phyloP scores from a whole-genome alignment of 805 yeast species.

The Monosporozyma servazzii region DNA sequence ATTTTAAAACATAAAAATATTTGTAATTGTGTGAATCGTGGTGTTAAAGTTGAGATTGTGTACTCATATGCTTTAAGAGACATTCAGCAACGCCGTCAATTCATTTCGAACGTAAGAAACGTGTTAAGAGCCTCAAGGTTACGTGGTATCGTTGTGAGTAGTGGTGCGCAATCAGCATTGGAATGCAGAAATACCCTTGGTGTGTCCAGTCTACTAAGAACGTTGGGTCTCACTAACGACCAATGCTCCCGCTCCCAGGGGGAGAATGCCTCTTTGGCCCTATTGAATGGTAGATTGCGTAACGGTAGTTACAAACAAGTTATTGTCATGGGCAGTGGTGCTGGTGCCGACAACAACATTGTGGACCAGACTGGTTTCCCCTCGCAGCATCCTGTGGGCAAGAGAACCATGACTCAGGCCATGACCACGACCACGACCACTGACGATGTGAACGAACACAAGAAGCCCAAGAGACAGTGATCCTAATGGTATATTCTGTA shows the following conservation, averaged over 20 bases:
- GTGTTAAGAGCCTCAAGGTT: conserved; percentile 73
- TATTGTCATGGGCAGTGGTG: conserved; percentile 44
- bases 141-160: conserved; percentile 67
- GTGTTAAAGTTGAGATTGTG: conserved; percentile 71
- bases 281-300: conserved; percentile 68
- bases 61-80: conserved; percentile 46
- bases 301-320: conserved; percentile 71
- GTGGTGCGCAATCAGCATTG: conserved; percentile 56
- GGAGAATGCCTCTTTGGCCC: conserved; percentile 51
- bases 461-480: not conserved
- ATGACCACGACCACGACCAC: not conserved
- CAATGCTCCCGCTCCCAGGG: conserved; percentile 52
- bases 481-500: too few species aligned
- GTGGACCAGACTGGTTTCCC: conserved; percentile 13
- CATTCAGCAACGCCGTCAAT: conserved; percentile 44
- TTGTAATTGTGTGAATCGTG: conserved; percentile 75
- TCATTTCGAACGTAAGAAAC: conserved; percentile 63
- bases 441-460: not conserved
- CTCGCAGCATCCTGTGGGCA: not conserved
- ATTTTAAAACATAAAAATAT: conserved; percentile 76
- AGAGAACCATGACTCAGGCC: not conserved
- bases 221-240: conserved; percentile 62
- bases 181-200: conserved; percentile 63
- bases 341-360: conserved; percentile 27
- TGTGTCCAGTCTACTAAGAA: conserved; percentile 50